Conservation (phyloP, 306 rosid genomes). For the Ormosia semicastrata region DNA sequence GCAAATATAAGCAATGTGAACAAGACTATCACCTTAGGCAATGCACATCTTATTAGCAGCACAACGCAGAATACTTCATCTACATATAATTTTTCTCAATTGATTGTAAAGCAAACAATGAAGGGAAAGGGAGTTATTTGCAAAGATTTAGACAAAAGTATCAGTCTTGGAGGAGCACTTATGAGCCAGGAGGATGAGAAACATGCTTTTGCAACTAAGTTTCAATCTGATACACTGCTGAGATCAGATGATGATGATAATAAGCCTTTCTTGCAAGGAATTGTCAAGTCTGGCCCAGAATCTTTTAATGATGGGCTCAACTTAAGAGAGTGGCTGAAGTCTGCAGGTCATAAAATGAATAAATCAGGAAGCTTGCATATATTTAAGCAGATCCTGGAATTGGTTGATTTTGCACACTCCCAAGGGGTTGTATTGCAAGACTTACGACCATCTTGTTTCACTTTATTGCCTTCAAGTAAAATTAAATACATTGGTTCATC, state of each 20-base stretch:
- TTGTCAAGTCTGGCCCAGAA: conserved; percentile 17
- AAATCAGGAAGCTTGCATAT: conserved; percentile 44
- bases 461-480: conserved; percentile 41
- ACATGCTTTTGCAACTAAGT: conserved; percentile 5
- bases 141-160: conserved; percentile 26
- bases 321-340: conserved; percentile 61
- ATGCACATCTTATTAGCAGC: conserved; percentile 22
- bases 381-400: conserved; percentile 58
- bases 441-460: conserved; percentile 52
- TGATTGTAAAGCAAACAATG: conserved; percentile 29
- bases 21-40: conserved; percentile 36
- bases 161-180: conserved; percentile 7
- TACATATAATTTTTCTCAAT: conserved; percentile 37
- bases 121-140: conserved; percentile 48
- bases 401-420: conserved; percentile 53
- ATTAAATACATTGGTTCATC: conserved; percentile 52
- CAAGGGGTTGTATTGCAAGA: conserved; percentile 58
- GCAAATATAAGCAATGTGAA: conserved; percentile 36
- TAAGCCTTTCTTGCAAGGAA: conserved; percentile 25
- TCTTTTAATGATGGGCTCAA: conserved; percentile 33
- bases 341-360: conserved; percentile 24
- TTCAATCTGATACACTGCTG: conserved; percentile 17
- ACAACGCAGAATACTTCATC: conserved; percentile 31
- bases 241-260: conserved; percentile 24
- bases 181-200: conserved; percentile 36